Evolutionary conservation across 148 eudicot species (phyloP).

Genomic region (Nepenthes mirabilis): DNA sequence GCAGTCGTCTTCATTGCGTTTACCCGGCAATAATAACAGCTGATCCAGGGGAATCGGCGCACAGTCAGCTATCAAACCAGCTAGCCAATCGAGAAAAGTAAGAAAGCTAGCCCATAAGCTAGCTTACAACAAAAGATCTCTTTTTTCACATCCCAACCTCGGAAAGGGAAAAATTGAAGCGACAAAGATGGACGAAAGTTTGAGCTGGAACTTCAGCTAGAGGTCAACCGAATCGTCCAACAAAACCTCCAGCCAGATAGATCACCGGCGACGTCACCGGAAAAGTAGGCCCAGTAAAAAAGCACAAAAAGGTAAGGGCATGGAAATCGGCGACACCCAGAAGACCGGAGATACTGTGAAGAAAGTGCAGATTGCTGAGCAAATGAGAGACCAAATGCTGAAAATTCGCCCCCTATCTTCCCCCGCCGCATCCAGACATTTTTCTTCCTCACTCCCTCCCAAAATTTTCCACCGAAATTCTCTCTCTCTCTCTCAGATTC

Average conservation of each 20-base stretch:
- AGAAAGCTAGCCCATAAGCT: too few species aligned
- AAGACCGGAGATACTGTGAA: constrained; percentile 17
- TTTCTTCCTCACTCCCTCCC: neutral
- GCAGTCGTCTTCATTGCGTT: constrained; percentile 37
- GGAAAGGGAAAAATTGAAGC: too few species aligned
- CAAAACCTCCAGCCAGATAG: too few species aligned
- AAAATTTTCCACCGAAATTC: neutral
- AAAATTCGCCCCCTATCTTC: constrained; percentile 38
- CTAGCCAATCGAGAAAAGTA: too few species aligned
- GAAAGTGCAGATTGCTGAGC: constrained; percentile 9
- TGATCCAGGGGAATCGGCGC: constrained; percentile 1
- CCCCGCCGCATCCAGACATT: constrained; percentile 35
- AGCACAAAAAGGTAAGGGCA: constrained; percentile 1
- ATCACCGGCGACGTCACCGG: neutral
- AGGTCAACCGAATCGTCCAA: too few species aligned
- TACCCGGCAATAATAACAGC: neutral
- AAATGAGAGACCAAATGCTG: constrained; percentile 52
- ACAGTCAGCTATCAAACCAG: constrained; percentile 1
- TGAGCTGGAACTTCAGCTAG: too few species aligned
- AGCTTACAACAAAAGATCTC: too few species aligned
- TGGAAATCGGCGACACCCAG: constrained; percentile 8
- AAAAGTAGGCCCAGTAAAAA: neutral
- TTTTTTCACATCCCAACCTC: too few species aligned
- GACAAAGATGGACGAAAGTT: too few species aligned
- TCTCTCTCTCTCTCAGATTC: constrained; percentile 5